These are phyloP conservation scores for Macrolepiota dolichaula DNA, from an alignment of 768 basidiomycete species.

Conservation along the genomic window DNA sequence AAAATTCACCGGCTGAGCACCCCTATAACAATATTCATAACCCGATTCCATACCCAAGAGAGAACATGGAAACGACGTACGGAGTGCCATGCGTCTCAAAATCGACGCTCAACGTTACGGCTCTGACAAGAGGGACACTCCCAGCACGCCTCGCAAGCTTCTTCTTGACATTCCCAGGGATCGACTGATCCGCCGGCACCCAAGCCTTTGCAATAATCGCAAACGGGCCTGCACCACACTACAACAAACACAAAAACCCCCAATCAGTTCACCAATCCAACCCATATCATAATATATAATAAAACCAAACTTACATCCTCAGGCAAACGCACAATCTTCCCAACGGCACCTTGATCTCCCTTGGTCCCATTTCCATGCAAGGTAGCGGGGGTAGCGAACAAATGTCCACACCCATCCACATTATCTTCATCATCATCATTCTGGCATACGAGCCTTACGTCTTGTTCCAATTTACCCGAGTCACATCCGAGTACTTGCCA, in stretches of 20 bases:
- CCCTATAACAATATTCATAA: not conserved
- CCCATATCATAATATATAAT: not conserved
- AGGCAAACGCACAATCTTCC: conserved; percentile 34
- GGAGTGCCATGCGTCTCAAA: conserved; percentile 22
- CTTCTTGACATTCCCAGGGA: conserved; percentile 22
- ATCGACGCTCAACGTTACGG: conserved; percentile 29
- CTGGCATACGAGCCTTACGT: conserved; percentile 32
- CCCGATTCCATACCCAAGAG: not conserved
- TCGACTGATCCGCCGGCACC: conserved; percentile 33
- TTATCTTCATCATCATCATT: conserved; percentile 21
- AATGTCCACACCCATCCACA: conserved; percentile 24
- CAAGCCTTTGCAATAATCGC: conserved; percentile 30
- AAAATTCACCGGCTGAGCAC: not conserved
- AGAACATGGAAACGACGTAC: not conserved
- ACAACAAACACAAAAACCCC: not conserved
- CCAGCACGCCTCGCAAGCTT: conserved; percentile 22
- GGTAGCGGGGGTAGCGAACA: too few species aligned
- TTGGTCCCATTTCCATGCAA: too few species aligned
- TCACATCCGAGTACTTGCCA: conserved; percentile 37
- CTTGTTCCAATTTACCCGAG: conserved; percentile 23
- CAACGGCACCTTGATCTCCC: conserved; percentile 24
- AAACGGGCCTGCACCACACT: conserved; percentile 20
- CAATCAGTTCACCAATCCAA: not conserved
- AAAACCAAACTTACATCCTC: conserved; percentile 26
- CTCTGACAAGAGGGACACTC: conserved; percentile 24